phyloP scores from a whole-genome alignment of 2,329 filamentous ascomycete genomes.

The Aspergillus glaucus region DNA sequence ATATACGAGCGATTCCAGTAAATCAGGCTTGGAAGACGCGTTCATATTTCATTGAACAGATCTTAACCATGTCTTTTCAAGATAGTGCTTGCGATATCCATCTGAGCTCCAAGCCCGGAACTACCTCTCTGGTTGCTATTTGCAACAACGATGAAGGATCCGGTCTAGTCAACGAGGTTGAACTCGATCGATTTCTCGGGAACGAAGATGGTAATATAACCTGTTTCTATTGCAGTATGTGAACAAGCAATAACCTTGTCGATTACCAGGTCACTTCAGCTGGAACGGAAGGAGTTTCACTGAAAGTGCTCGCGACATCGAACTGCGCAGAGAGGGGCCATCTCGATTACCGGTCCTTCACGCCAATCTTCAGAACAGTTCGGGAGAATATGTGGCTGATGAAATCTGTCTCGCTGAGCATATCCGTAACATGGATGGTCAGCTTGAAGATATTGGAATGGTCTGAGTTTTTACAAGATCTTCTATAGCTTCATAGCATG shows the following conservation, averaged over 20 bases:
- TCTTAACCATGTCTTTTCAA: constrained; percentile 10
- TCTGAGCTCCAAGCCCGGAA: constrained; percentile 2
- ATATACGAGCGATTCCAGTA: not conserved
- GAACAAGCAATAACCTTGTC: not conserved
- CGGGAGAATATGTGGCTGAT: constrained; percentile 4
- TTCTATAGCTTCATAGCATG: no score
- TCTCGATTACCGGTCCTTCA: constrained; percentile 9
- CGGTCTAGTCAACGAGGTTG: constrained; percentile 8
- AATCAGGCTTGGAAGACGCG: not conserved
- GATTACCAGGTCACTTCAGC: constrained; percentile 7
- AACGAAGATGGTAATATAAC: constrained; percentile 10
- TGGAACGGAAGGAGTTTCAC: constrained; percentile 11
- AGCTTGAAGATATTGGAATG: constrained; percentile 2
- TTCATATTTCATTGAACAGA: not conserved
- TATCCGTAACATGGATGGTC: constrained; percentile 11
- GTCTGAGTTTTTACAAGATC: not conserved
- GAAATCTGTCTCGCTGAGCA: constrained; percentile 6
- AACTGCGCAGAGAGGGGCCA: constrained; percentile 8
- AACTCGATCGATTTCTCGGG: constrained; percentile 10
- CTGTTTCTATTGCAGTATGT: not conserved
- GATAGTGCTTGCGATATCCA: constrained; percentile 11
- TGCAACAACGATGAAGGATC: constrained; percentile 15
- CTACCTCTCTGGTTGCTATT: constrained; percentile 9
- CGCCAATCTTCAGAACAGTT: constrained; percentile 7
- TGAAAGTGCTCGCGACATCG: constrained; percentile 7